Evolutionary conservation across 306 rosid genomes (phyloP).

Genomic region (Cicer bijugum): DNA sequence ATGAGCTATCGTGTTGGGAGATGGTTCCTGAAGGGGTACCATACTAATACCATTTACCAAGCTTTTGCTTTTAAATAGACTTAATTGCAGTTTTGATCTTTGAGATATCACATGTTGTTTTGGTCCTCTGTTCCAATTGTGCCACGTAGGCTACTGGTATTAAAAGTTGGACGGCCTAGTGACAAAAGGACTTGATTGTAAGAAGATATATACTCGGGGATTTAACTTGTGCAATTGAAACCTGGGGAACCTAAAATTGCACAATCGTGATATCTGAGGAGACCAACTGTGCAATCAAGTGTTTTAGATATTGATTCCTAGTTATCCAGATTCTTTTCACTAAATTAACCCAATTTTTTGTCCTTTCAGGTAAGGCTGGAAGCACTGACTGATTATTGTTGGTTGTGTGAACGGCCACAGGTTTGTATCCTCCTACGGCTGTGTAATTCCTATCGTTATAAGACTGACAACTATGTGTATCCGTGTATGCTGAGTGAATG

Average conservation of each 20-base stretch:
- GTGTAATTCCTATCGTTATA: conserved; percentile 22
- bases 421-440: conserved; percentile 47
- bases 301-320: conserved; percentile 6
- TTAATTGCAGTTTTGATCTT: neutral
- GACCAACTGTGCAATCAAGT: neutral
- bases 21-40: conserved; percentile 86
- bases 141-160: neutral
- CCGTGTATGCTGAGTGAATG: conserved; percentile 19
- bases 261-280: neutral
- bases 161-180: neutral
- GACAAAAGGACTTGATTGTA: neutral
- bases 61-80: neutral
- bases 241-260: neutral
- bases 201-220: neutral
- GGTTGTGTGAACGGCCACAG: conserved; percentile 95
- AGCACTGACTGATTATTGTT: conserved; percentile 82
- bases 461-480: conserved; percentile 7
- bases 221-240: neutral
- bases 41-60: neutral
- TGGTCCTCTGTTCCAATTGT: neutral
- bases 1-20: conserved; percentile 80
- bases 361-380: conserved; percentile 77
- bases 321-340: conserved; percentile 28
- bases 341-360: conserved; percentile 33
- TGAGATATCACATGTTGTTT: neutral